Evolutionary conservation across 192 early-diverging fungal genomes (phyloP).

Genomic region (Podila clonocystis): DNA sequence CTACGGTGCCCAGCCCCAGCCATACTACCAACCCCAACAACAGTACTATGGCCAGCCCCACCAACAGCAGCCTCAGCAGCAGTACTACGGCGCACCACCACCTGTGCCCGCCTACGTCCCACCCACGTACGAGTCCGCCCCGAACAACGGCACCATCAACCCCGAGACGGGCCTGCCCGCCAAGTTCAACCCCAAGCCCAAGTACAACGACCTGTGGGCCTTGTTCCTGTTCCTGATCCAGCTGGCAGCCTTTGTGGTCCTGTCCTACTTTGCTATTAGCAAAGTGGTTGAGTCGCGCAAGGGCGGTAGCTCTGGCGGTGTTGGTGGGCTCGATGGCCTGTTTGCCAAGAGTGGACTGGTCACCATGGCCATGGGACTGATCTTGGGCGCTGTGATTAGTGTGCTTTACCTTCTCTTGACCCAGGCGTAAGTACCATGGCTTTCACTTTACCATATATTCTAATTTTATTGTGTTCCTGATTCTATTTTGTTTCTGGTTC

Average conservation of each 20-base stretch:
- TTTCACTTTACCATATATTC: not conserved
- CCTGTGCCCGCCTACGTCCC: conserved; percentile 16
- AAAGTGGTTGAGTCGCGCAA: conserved; percentile 51
- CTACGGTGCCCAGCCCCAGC: conserved; percentile 40
- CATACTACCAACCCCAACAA: conserved; percentile 29
- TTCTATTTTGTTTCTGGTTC: not conserved
- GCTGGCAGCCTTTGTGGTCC: conserved; percentile 38
- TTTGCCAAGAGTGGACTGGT: conserved; percentile 39
- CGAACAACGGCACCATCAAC: conserved; percentile 24
- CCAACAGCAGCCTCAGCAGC: conserved; percentile 34
- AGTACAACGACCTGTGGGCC: conserved; percentile 55
- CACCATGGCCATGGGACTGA: conserved; percentile 53
- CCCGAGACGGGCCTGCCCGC: conserved; percentile 43
- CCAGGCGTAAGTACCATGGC: conserved; percentile 44
- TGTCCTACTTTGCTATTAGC: conserved; percentile 44
- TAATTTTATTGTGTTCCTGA: not conserved
- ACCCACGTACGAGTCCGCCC: conserved; percentile 16
- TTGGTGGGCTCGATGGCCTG: conserved; percentile 37
- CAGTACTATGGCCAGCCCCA: conserved; percentile 24
- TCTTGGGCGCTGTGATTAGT: conserved; percentile 62
- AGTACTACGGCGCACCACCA: conserved; percentile 26
- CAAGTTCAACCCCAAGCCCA: conserved; percentile 55
- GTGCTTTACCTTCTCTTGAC: conserved; percentile 63
- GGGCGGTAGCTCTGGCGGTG: conserved; percentile 60
- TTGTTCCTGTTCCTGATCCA: conserved; percentile 42